A percentile compares a stretch with the other conserved stretches of the same genome.
Conservation (phyloP, 148 eudicot species). For the Silene uniflora region DNA sequence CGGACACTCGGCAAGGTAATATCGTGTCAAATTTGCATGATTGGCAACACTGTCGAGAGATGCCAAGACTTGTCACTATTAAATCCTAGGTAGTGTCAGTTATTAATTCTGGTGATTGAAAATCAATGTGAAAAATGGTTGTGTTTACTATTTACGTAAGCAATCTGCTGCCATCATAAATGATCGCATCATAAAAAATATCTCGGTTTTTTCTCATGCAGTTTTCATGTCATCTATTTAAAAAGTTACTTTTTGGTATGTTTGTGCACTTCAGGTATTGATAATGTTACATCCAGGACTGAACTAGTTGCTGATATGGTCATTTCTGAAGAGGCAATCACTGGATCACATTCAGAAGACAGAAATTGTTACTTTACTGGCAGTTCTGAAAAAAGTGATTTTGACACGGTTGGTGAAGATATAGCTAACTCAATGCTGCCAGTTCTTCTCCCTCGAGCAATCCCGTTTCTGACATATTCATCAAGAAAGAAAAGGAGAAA, state of each 20-base stretch:
- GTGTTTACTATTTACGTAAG: not conserved
- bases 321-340: conserved; percentile 25
- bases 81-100: conserved; percentile 7
- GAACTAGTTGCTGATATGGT: conserved; percentile 29
- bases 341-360: conserved; percentile 47
- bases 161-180: not conserved
- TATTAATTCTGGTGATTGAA: conserved; percentile 1
- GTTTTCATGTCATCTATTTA: conserved; percentile 7
- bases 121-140: not conserved
- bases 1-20: conserved; percentile 56
- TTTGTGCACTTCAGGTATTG: conserved; percentile 22
- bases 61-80: not conserved
- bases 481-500: conserved; percentile 58
- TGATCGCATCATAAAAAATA: not conserved
- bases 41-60: conserved; percentile 7
- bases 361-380: conserved; percentile 30
- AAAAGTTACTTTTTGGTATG: conserved; percentile 30
- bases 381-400: conserved; percentile 48
- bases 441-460: conserved; percentile 75
- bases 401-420: conserved; percentile 69
- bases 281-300: conserved; percentile 18
- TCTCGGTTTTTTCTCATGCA: not conserved
- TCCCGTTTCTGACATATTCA: conserved; percentile 74
- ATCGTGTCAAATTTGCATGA: not conserved
- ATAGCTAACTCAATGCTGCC: conserved; percentile 72